Evolutionary conservation across 2,329 filamentous ascomycete genomes (phyloP).

Genomic region (Penicillium corylophilum): DNA sequence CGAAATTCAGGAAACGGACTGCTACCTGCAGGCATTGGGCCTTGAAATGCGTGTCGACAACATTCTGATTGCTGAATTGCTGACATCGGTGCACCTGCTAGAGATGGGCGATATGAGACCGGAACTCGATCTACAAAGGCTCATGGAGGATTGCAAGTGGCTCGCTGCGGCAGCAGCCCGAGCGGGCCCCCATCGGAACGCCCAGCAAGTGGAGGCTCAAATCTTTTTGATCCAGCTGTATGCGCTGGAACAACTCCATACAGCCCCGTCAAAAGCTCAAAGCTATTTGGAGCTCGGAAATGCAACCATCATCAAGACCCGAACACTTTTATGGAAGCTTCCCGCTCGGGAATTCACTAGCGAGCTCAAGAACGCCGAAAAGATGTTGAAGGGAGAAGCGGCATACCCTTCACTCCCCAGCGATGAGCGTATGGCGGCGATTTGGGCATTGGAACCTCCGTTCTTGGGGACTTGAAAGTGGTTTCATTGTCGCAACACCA

Average conservation of each 20-base stretch:
- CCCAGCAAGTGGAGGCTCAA: conserved; percentile 52
- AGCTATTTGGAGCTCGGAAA: conserved; percentile 6
- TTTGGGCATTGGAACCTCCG: conserved; percentile 53
- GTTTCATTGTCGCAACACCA: conserved; percentile 44
- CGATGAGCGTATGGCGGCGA: conserved; percentile 53
- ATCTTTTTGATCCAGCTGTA: conserved; percentile 53
- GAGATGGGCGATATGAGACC: neutral
- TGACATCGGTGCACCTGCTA: conserved; percentile 21
- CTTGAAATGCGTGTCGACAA: conserved; percentile 53
- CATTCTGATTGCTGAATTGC: conserved; percentile 47
- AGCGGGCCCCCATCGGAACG: neutral
- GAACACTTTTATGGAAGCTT: conserved; percentile 26
- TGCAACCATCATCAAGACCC: conserved; percentile 23
- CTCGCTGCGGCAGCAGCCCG: conserved; percentile 43
- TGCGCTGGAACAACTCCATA: conserved; percentile 40
- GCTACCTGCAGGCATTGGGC: conserved; percentile 43
- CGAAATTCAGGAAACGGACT: conserved; percentile 37
- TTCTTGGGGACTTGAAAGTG: conserved; percentile 54
- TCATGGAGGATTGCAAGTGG: conserved; percentile 40
- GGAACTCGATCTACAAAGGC: conserved; percentile 29
- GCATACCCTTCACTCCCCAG: conserved; percentile 53
- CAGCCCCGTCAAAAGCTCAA: neutral
- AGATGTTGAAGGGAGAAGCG: conserved; percentile 47
- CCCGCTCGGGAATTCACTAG: conserved; percentile 33
- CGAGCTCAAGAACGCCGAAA: conserved; percentile 50